These are phyloP conservation scores for Prunus dulcis DNA, from an alignment of 306 rosid genomes.

Conservation along the genomic window DNA sequence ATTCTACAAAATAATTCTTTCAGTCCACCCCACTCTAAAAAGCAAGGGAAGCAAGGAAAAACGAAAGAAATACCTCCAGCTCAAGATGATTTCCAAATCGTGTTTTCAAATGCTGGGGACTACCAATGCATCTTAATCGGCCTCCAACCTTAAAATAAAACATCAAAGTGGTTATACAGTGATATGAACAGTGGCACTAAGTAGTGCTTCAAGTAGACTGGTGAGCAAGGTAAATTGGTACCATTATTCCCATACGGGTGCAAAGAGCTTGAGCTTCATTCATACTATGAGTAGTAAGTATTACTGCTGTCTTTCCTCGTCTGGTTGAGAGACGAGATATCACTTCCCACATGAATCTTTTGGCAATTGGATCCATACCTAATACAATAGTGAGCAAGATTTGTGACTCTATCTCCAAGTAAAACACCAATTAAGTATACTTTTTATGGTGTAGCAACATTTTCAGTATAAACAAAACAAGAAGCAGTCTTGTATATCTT, in stretches of 20 bases:
- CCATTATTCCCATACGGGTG: constrained; percentile 95
- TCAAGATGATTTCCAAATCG: constrained; percentile 91
- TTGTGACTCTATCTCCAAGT: background rate
- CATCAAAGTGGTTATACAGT: constrained; percentile 16
- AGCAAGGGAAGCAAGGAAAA: background rate
- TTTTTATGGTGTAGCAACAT: background rate
- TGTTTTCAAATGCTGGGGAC: constrained; percentile 92
- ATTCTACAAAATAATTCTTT: background rate
- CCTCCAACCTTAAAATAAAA: constrained; percentile 79
- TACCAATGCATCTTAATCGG: constrained; percentile 77
- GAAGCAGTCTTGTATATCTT: background rate
- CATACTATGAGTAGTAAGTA: constrained; percentile 96
- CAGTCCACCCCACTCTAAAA: background rate
- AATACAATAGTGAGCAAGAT: constrained; percentile 19
- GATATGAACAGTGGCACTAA: constrained; percentile 1
- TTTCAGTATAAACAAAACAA: background rate
- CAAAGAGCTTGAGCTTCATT: constrained; percentile 98
- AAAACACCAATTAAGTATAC: background rate
- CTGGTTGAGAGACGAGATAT: constrained; percentile 89
- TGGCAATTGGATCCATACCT: constrained; percentile 99
- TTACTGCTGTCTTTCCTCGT: constrained; percentile 92
- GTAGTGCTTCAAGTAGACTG: constrained; percentile 22
- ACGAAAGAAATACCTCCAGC: constrained; percentile 60
- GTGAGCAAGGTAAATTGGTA: constrained; percentile 27
- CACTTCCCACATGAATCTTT: constrained; percentile 98